A percentile compares a stretch with the other conserved stretches of the same genome.
These are phyloP conservation scores for Saccharomycopsis sp. DNA, from an alignment of 805 yeast genomes.

Conservation along the genomic window DNA sequence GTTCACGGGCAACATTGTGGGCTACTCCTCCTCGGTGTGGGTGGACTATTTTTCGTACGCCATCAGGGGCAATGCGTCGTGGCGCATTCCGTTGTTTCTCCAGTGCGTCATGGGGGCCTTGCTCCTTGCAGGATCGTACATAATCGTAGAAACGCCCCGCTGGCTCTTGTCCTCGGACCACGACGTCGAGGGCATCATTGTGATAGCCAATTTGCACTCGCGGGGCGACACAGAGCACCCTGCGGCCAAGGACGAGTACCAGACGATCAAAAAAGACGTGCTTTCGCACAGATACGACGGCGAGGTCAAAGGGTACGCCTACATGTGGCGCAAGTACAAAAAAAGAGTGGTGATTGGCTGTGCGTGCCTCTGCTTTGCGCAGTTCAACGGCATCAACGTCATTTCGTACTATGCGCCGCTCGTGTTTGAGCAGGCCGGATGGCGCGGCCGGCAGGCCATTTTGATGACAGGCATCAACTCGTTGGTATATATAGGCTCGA, in stretches of 20 bases:
- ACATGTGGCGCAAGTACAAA: slow-evolving; percentile 71
- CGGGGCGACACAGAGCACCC: slow-evolving; percentile 69
- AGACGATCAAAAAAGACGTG: slow-evolving; percentile 76
- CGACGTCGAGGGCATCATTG: slow-evolving; percentile 76
- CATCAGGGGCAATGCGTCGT: slow-evolving; percentile 52
- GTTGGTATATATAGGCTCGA: slow-evolving; percentile 51
- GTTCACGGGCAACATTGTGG: slow-evolving; percentile 79
- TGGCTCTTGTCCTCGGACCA: slow-evolving; percentile 82
- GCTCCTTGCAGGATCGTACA: slow-evolving; percentile 64
- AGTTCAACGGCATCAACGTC: slow-evolving; percentile 87
- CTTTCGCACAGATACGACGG: slow-evolving; percentile 75
- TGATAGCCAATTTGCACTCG: slow-evolving; percentile 75
- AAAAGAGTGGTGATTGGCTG: slow-evolving; percentile 80
- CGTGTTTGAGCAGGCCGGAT: slow-evolving; percentile 92
- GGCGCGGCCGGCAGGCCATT: slow-evolving; percentile 83
- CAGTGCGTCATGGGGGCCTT: slow-evolving; percentile 70
- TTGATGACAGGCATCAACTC: slow-evolving; percentile 84
- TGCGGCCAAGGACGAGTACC: slow-evolving; percentile 63
- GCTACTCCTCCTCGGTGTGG: slow-evolving; percentile 82
- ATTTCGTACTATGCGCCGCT: slow-evolving; percentile 90
- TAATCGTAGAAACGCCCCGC: slow-evolving; percentile 83
- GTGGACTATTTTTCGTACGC: slow-evolving; percentile 71
- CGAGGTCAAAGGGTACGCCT: slow-evolving; percentile 58
- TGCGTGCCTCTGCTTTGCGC: slow-evolving; percentile 89
- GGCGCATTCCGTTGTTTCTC: slow-evolving; percentile 74